These are phyloP conservation scores for Sarcodon sp. DNA, from an alignment of 768 basidiomycete genomes.

Conservation along the genomic window DNA sequence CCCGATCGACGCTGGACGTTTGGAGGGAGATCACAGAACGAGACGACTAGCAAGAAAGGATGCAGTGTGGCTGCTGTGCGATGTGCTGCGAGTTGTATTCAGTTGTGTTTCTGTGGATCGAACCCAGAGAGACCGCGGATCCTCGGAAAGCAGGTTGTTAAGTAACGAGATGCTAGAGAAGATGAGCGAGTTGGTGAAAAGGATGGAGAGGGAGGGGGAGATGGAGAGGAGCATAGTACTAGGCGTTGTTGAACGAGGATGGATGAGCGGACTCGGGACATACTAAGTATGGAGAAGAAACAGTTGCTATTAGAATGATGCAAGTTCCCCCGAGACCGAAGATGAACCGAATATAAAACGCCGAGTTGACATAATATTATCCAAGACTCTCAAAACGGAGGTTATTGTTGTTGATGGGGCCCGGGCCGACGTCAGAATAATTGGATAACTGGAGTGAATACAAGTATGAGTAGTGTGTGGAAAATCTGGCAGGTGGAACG, in stretches of 20 bases:
- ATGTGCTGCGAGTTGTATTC: slow-evolving; percentile 19
- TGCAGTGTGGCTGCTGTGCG: slow-evolving; percentile 39
- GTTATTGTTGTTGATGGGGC: too few relatives aligned
- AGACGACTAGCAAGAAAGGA: slow-evolving; percentile 32
- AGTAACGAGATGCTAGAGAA: background rate
- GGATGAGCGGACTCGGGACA: background rate
- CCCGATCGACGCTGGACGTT: background rate
- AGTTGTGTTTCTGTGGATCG: background rate
- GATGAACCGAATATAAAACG: too few relatives aligned
- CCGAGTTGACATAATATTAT: too few relatives aligned
- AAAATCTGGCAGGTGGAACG: too few relatives aligned
- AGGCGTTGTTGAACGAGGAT: background rate
- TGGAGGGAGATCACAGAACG: slow-evolving; percentile 14
- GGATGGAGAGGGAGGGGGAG: background rate
- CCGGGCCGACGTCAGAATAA: too few relatives aligned
- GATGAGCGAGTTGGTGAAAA: background rate
- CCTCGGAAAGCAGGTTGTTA: background rate
- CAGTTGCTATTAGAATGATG: too few relatives aligned
- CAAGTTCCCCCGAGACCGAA: too few relatives aligned
- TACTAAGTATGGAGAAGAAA: background rate
- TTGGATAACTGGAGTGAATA: too few relatives aligned
- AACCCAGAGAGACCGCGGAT: too few relatives aligned
- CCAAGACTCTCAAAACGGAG: too few relatives aligned
- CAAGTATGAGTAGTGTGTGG: too few relatives aligned
- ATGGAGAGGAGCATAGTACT: background rate